Percentiles rank a stretch among this genome's conserved stretches.
Evolutionary conservation across 2,329 filamentous ascomycete genomes (phyloP).

Genomic region (Fusarium sp.): DNA sequence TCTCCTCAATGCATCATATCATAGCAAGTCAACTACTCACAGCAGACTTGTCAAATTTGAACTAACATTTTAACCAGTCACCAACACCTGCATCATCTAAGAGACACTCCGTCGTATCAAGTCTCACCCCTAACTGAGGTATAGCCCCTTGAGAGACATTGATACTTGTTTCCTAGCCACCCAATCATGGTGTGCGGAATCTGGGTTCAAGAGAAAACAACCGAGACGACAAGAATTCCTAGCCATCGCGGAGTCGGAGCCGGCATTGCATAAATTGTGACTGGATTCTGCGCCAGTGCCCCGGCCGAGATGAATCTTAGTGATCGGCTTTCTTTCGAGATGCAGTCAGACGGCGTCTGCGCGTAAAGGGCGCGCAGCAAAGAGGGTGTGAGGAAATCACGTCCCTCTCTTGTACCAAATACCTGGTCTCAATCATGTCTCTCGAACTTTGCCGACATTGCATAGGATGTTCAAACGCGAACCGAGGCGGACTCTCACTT

Average conservation of each 20-base stretch:
- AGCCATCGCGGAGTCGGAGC: conserved; percentile 34
- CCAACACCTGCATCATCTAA: not conserved
- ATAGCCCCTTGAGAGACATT: not conserved
- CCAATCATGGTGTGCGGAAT: not conserved
- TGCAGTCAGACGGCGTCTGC: conserved; percentile 33
- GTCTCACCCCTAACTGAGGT: not conserved
- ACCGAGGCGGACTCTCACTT: conserved; percentile 4
- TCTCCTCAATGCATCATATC: conserved; percentile 2
- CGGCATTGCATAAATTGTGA: conserved; percentile 19
- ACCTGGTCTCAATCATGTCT: conserved; percentile 6
- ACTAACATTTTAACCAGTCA: not conserved
- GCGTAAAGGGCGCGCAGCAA: conserved; percentile 21
- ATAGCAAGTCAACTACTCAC: not conserved
- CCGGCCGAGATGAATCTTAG: conserved; percentile 39
- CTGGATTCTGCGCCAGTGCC: conserved; percentile 18
- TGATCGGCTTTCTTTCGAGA: conserved; percentile 29
- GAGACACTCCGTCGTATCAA: not conserved
- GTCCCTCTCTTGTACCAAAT: conserved; percentile 5
- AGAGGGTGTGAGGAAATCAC: conserved; percentile 24
- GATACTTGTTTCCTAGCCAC: not conserved
- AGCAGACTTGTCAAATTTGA: not conserved
- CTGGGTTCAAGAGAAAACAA: conserved; percentile 30
- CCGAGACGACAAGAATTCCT: conserved; percentile 29
- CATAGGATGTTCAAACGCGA: conserved; percentile 4
- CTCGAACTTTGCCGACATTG: not conserved